Evolutionary conservation across 140 eudicot genomes (phyloP).

Genomic region (Ambrosia hybrid): DNA sequence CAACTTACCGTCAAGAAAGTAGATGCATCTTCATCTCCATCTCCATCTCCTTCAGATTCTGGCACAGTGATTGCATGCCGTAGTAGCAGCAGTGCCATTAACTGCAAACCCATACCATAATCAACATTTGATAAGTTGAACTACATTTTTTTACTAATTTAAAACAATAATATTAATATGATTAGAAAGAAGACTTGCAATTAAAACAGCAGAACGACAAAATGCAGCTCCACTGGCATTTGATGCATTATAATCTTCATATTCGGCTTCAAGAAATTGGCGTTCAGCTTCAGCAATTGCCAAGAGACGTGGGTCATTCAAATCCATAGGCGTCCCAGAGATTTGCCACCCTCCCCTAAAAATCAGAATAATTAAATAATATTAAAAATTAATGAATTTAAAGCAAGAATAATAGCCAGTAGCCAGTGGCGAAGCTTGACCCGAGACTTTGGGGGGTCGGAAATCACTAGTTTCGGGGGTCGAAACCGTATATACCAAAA

Average conservation of each 20-base stretch:
- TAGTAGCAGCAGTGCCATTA: slow-evolving; percentile 83
- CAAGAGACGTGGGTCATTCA: slow-evolving; percentile 85
- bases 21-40: slow-evolving; percentile 68
- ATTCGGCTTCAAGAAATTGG: slow-evolving; percentile 77
- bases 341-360: slow-evolving; percentile 92
- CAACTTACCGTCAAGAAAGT: slow-evolving; percentile 77
- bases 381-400: neutral
- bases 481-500: too few species aligned
- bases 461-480: too few species aligned
- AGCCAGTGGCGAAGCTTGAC: too few species aligned
- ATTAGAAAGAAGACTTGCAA: slow-evolving; percentile 45
- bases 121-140: neutral
- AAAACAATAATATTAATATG: neutral
- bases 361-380: neutral
- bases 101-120: slow-evolving; percentile 41
- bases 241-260: slow-evolving; percentile 71
- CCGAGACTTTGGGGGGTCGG: too few species aligned
- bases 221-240: slow-evolving; percentile 92
- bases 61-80: slow-evolving; percentile 74
- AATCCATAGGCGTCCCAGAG: slow-evolving; percentile 78
- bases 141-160: neutral
- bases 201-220: slow-evolving; percentile 92
- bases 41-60: slow-evolving; percentile 77
- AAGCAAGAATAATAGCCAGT: neutral
- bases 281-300: slow-evolving; percentile 94